Base-by-base conservation (phyloP, 2,329 filamentous ascomycete species). In the Penicillium palitans region DNA sequence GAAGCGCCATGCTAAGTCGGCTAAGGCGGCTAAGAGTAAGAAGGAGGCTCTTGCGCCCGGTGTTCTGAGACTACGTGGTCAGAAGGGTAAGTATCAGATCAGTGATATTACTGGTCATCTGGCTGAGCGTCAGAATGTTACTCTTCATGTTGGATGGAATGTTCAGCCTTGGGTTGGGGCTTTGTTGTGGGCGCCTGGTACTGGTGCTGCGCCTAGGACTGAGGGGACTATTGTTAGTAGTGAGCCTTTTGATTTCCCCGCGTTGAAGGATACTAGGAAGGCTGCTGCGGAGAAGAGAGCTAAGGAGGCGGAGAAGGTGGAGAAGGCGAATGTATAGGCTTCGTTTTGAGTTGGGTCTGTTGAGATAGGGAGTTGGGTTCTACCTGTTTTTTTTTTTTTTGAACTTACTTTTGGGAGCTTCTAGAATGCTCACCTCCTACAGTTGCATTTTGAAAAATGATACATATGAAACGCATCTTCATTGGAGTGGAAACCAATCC, bases 71-170 rank as follows among this genome's bases (percentile, higher is more conserved):
- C 83, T 98, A 65, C 86, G 87, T 72, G 93, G 93, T 75, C 91
- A 96, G 75, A 89, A 88, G 72, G 90, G 93, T 3, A 99, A 99
- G 78, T 99, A 99, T 81, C 92, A 96, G 73, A 95, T 99, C 77
- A 96, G 93, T 5, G 92, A 97, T 74, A 90, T 93, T 12, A 84
- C 84, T 12, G 90, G 93, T 61, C 87, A 87, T 74, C 83, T 98
- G 65, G 90, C 90, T 46, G 83, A 89, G 70, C 81, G 86, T 49
- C 80, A 83, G 51, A 87, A 95, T 72, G 91, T 93, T 57, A 87
- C 85, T 31, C 80, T 99, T 62, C 87, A 88, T 68, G 80, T 98
- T 53, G 89, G 95, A 72, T 99, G 96, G 86, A 98, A 98, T 78
- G 90, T 98, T 60, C 95, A 99, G 81, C 95, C 95, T 33, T 98